Evolutionary conservation across 1,139 yeast genomes (phyloP), one percentile per base, ranked within the genome.

Genomic region (Taiozyma sp.): DNA sequence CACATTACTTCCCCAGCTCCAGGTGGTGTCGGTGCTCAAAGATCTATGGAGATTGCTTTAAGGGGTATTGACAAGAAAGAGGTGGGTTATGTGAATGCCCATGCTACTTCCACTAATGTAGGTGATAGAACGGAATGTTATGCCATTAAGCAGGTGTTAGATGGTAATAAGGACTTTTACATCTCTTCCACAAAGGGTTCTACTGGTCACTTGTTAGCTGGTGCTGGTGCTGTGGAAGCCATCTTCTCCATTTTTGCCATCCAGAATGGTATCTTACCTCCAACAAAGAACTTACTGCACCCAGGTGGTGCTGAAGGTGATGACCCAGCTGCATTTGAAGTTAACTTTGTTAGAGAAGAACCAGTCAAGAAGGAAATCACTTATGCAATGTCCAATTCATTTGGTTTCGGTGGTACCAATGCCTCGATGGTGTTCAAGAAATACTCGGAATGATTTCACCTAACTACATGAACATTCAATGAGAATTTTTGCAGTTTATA

Each of bases 371-470:
- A 68, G 40, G 61, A 66, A 4, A 65, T 88, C 10, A 63, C 76
- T 8, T 76, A 79, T 58, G 97, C 93, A 0, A 58, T 95, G 60
- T 82, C 91, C 51, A 95, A 95, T 65, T 89, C 97, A 58, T 93
- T 95, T 72, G 99, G 99, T 0, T 93, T 95, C 71, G 99, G 99
- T 9, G 99, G 99, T 14, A 91, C 96, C 8, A 95, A 95, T 68
- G 86, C 96, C 14, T 79, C 96, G 2, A 58, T 89, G 14, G 72
- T 75, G 53, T 80, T 81, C 63, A 74, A 70, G 49, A 74, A 67
- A 55, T 73, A 59, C 47, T 27, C 12, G 27, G 50, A 54, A 13
- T 27, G 19, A 32, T n/a, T 13, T 32, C 36, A 8, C 4, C 10
- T 30, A 19, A 30, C 16, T 24, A 24, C 27, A 24, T 24, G 27